Evolutionary conservation across 495 filamentous ascomycete genomes (phyloP), one percentile per base, ranked within the genome.

Genomic region (Penicillium samsonianum): DNA sequence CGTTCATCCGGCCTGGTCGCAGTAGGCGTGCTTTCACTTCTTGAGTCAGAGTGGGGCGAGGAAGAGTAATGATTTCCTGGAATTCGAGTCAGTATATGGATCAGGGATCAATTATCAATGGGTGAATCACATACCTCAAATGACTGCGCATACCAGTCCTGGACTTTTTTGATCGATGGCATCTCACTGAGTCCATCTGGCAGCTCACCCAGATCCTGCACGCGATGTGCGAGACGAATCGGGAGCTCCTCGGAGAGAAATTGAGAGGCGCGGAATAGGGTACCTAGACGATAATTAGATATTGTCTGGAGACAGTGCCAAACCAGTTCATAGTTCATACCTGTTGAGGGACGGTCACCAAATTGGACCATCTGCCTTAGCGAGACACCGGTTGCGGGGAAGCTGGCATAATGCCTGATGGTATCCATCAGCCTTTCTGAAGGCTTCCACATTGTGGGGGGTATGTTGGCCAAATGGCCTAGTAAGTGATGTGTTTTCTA

Each of bases 351-450:
- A 64, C 82, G 85, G 72, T 95, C 91, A 53, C 95, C 95, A 75
- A 98, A 98, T 72, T 98, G 94, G 47, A 98, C 94, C 94, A 98
- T 98, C 80, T 98, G 94, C 71, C 94, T 82, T 71, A 98, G 78
- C 65, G 91, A 96, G 64, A 96, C 92, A 60, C 94, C 94, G 38
- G 95, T 98, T 57, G 94, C 94, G 56, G 95, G 95, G 74, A 98
- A 98, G 79, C 85, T 88, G 70, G 90, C 89, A 83, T 97, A 97
- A 80, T 97, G 93, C 73, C 89, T 91, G 89, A 98, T 98, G 85
- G 89, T 96, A 62, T 96, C 88, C 91, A 96, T 93, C 87, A 98
- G 73, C 76, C 83, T 78, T 75, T 94, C 90, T 51, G 90, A 87
- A 73, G 82, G 84, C 80, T 88, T 96, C 92, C 92, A 97, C 89